Evolutionary conservation across 179 eudicot species (phyloP), one percentile per base, ranked within the genome.

Genomic region (Spinacia oleracea): DNA sequence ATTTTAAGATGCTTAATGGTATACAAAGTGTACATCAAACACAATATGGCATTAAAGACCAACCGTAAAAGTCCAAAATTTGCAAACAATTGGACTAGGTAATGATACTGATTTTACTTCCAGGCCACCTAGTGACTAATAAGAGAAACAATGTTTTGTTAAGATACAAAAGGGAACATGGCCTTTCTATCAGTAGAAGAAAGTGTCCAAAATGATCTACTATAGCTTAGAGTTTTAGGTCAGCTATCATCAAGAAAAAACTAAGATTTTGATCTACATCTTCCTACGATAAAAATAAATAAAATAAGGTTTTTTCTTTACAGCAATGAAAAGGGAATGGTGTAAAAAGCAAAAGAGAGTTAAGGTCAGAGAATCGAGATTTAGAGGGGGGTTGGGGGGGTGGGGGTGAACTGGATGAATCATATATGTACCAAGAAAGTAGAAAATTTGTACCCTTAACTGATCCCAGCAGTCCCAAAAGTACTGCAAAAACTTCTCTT

Each of bases 391-490:
- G n/a, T n/a, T n/a, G 35, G 21, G 12, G 9, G 20, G 18, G 20
- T 45, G 16, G 29, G 21, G 14, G 32, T 48, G 56, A 51, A 34
- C 31, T 1, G 14, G 66, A 21, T 25, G 43, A 65, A 20, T 20
- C 50, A 53, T 56, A 4, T 70, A 25, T 74, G 46, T 6, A 71
- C 29, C 15, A 14, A 69, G 31, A 40, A 11, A 70, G 4, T 46
- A 70, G 29, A 73, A 51, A 72, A 66, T 34, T 23, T 58, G 65
- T 90, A 93, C 98, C 97, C 81, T 87, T 79, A 93, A 78, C 78
- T 88, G 85, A 81, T 90, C 85, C 97, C 97, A 93, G 79, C 94
- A 91, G 48, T 88, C 93, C 98, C 98, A 93, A 78, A 93, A 93
- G 78, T 93, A 83, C 69, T 64, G 81, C 64, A 93, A 82, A 83